A percentile compares a stretch with the other conserved stretches of the same genome.
Conservation (phyloP, 2,329 filamentous ascomycete genomes). For the Venturia oleaginea region DNA sequence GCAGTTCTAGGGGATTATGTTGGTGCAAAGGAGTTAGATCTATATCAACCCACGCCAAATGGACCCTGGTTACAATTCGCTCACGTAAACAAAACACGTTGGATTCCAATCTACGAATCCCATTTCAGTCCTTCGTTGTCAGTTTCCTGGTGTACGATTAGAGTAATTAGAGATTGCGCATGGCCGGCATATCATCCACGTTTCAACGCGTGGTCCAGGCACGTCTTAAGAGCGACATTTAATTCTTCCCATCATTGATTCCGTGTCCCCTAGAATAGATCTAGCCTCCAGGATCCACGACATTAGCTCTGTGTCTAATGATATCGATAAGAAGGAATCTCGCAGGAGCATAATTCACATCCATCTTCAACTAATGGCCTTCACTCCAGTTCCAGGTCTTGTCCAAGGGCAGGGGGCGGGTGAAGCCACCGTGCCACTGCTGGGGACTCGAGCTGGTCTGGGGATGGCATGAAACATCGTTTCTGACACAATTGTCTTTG, state of each 20-base stretch:
- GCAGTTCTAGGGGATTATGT: background rate
- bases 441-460: no score
- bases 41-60: no score
- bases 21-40: background rate
- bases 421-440: no score
- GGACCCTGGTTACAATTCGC: background rate
- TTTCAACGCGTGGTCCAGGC: conserved; percentile 2
- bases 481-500: background rate
- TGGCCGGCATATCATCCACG: background rate
- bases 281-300: no score
- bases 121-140: background rate
- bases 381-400: no score
- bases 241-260: no score
- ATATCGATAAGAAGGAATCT: no score
- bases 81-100: background rate
- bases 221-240: background rate
- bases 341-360: no score
- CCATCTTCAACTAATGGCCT: no score
- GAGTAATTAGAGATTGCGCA: background rate
- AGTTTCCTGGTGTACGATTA: background rate
- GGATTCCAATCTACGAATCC: background rate
- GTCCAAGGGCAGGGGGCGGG: no score
- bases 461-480: background rate
- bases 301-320: no score
- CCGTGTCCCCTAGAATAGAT: no score